These are phyloP conservation scores for Begonia peltatifolia DNA, from an alignment of 306 rosid species.

Conservation along the genomic window DNA sequence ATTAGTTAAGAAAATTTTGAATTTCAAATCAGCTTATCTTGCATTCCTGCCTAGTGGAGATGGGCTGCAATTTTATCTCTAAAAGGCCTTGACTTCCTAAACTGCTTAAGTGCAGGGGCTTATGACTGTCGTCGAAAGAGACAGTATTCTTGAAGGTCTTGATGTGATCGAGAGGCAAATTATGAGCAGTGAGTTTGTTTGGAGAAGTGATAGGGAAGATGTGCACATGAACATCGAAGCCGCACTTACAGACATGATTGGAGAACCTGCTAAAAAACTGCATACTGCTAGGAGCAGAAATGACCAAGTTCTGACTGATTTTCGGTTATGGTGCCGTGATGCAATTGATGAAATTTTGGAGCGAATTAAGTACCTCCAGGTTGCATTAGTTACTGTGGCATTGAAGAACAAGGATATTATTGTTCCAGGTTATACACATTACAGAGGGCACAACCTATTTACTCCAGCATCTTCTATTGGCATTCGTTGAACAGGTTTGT, in stretches of 20 bases:
- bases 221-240: constrained; percentile 99
- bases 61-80: background rate
- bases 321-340: constrained; percentile 82
- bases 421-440: constrained; percentile 92
- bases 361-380: constrained; percentile 48
- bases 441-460: constrained; percentile 89
- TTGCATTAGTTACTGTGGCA: constrained; percentile 49
- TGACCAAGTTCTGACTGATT: constrained; percentile 72
- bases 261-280: constrained; percentile 93
- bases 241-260: constrained; percentile 73
- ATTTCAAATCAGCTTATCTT: too few species aligned
- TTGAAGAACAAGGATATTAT: constrained; percentile 54
- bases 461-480: constrained; percentile 69
- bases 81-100: background rate
- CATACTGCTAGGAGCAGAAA: constrained; percentile 91
- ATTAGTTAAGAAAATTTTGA: too few species aligned
- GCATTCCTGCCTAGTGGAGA: too few species aligned
- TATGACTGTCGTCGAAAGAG: constrained; percentile 49
- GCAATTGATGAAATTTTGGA: constrained; percentile 55
- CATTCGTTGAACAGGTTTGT: constrained; percentile 91
- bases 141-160: constrained; percentile 57
- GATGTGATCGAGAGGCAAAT: constrained; percentile 53
- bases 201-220: constrained; percentile 94
- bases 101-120: constrained; percentile 40
- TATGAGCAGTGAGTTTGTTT: constrained; percentile 59